Evolutionary conservation across 305 asterid genomes (phyloP).

Genomic region (Ilex paraguariensis): DNA sequence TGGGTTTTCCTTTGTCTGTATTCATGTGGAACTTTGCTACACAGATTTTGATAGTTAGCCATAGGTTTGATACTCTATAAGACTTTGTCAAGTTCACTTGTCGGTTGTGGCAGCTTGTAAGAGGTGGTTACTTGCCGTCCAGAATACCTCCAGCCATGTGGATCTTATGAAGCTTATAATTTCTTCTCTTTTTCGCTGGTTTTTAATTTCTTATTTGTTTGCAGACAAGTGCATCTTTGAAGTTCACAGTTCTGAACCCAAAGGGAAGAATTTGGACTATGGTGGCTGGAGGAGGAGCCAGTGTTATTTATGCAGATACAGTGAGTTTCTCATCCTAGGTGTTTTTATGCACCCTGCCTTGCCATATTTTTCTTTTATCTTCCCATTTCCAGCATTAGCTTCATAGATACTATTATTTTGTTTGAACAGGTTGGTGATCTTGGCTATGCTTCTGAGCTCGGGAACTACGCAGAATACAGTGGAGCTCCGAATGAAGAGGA

Average conservation of each 20-base stretch:
- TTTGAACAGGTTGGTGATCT: conserved; percentile 85
- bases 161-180: background rate
- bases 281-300: conserved; percentile 99
- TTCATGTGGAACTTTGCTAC: no score
- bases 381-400: conserved; percentile 6
- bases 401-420: background rate
- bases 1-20: no score
- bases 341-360: background rate
- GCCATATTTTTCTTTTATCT: background rate
- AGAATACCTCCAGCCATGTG: no score
- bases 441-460: conserved; percentile 92
- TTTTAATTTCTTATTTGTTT: background rate
- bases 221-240: conserved; percentile 93
- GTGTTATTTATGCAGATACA: conserved; percentile 92
- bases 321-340: conserved; percentile 32
- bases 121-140: no score
- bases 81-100: no score
- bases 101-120: no score
- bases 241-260: conserved; percentile 85
- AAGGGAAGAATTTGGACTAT: conserved; percentile 97
- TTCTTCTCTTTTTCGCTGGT: no score
- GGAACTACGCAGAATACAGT: conserved; percentile 92
- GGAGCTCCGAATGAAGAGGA: conserved; percentile 98
- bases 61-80: no score
- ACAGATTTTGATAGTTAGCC: no score